phyloP scores from a whole-genome alignment of 129 eudicot species.

The Arctium minus region DNA sequence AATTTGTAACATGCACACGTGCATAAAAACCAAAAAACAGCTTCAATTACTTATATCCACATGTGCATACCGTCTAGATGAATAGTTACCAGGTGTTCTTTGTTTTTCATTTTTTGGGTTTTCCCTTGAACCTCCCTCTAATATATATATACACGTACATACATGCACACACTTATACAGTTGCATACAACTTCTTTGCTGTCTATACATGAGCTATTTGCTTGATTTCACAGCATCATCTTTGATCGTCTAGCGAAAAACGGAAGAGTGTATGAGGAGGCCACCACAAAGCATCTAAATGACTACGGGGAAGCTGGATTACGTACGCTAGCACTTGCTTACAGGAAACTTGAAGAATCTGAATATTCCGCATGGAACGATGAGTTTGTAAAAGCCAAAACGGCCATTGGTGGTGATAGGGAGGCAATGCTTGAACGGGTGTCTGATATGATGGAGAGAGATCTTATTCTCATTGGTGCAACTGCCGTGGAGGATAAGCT shows the following conservation, averaged over 20 bases:
- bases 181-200: not conserved
- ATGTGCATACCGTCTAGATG: not conserved
- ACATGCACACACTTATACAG: not conserved
- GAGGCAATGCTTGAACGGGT: conserved; percentile 75
- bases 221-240: conserved; percentile 61
- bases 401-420: conserved; percentile 82
- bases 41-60: too few relatives aligned
- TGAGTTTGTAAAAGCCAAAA: conserved; percentile 83
- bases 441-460: conserved; percentile 83
- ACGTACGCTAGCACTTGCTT: conserved; percentile 91
- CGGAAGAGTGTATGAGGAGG: conserved; percentile 68
- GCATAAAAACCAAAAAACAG: too few relatives aligned
- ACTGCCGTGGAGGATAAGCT: conserved; percentile 98
- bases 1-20: too few relatives aligned
- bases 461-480: conserved; percentile 91
- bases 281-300: conserved; percentile 81
- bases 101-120: not conserved
- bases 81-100: not conserved
- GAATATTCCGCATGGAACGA: conserved; percentile 82
- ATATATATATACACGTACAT: not conserved
- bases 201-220: not conserved
- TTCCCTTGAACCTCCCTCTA: not conserved
- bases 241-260: conserved; percentile 79
- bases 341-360: conserved; percentile 64
- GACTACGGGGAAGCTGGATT: conserved; percentile 94